Base-by-base conservation (phyloP, 345 rosid genomes). In the Schrenkiella parvula region DNA sequence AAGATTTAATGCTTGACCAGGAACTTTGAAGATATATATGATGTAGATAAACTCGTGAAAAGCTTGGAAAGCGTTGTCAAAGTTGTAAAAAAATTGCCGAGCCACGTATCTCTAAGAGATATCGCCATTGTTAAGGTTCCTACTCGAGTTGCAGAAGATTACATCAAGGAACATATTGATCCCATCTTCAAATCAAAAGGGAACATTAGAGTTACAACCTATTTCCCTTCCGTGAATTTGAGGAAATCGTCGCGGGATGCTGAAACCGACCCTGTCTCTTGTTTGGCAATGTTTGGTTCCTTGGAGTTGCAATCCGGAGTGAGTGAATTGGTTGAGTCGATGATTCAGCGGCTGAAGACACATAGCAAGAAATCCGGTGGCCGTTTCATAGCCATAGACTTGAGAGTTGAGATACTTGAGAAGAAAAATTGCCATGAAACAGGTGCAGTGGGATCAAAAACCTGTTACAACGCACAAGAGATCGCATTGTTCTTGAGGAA, bases 11-110 rank as follows among this genome's bases (percentile, higher is more conserved):
- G 70, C 18, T 60, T 68, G 37, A 19, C 4, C 93, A 95, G 98
- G 91, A 89, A 84, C 80, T 95, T 95, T 68, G 91, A 84, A 77
- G 99, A 91, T 67, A 83, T 95, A 67, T 95, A 95, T 72, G 88
- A 89, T 63, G 92, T 76, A 43, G 90, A 85, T 28, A 88, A 87
- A 78, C 88, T 95, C 50, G 66, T 80, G 2, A 83, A 74, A 72
- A 89, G 89, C 82, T 75, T 91, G 65, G 88, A 84, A 60, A 92
- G 92, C 6, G 89, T 88, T 0, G 81, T 91, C 77, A 86, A 82
- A 62, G 84, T 87, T 61, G 88, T 74, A 1, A 87, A 80, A 65
- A 83, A 84, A 8, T 68, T 87, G 19, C 96, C 99, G 1, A 77
- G 77, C 64, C 83, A 80, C 0, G 75, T 91, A 60, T 85, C 96